Percentiles rank a stretch among this genome's conserved stretches.
Evolutionary conservation across 805 yeast genomes (phyloP).

Genomic region (Yamadazyma sp.): DNA sequence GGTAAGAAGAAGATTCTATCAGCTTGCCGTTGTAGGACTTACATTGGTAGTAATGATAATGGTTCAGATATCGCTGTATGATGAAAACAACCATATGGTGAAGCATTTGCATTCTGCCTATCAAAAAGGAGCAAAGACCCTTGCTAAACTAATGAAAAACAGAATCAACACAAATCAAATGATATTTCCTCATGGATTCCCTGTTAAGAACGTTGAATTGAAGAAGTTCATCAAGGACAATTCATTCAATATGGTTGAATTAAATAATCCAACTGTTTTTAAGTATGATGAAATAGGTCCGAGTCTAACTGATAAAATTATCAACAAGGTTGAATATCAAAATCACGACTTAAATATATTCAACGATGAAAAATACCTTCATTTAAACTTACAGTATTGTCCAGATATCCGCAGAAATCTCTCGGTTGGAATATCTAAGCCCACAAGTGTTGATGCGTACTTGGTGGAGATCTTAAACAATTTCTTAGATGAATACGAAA

Average conservation of each 20-base stretch:
- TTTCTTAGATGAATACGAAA: constrained; percentile 12
- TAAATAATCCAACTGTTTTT: constrained; percentile 9
- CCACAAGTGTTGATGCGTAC: constrained; percentile 13
- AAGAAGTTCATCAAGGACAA: constrained; percentile 9
- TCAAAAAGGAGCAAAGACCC: constrained; percentile 11
- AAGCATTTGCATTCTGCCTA: constrained; percentile 12
- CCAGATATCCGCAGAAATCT: constrained; percentile 1
- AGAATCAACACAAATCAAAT: constrained; percentile 13
- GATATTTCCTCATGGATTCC: constrained; percentile 15
- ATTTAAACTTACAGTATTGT: constrained; percentile 12
- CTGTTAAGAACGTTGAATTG: no score
- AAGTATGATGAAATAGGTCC: constrained; percentile 6
- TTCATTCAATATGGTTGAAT: constrained; percentile 9
- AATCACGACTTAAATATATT: constrained; percentile 13
- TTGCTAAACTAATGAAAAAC: constrained; percentile 6
- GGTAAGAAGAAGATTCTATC: no score
- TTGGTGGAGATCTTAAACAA: constrained; percentile 12
- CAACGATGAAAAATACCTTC: constrained; percentile 11
- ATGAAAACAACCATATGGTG: neutral
- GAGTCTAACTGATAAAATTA: constrained; percentile 6
- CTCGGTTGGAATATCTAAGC: constrained; percentile 12
- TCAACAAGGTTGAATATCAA: constrained; percentile 8
- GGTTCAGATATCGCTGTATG: neutral
- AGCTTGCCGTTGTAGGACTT: no score
- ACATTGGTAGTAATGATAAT: neutral